Conservation (phyloP, 305 asterid genomes). For the Fraxinus ornus region DNA sequence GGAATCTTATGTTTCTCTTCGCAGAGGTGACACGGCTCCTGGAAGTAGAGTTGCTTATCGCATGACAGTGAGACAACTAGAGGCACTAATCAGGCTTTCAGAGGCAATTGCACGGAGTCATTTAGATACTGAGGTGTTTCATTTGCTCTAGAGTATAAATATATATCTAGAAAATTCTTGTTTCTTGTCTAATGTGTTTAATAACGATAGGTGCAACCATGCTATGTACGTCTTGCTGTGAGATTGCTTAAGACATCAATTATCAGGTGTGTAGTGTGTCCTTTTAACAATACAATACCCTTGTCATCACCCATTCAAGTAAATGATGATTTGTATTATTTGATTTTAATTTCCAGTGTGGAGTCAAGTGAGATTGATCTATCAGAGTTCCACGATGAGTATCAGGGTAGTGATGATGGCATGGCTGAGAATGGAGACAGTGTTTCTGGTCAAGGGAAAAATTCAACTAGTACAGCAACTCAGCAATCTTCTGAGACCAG, state of each 20-base stretch:
- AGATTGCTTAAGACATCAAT: constrained; percentile 80
- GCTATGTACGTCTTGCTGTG: constrained; percentile 70
- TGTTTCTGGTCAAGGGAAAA: constrained; percentile 36
- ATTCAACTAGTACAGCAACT: constrained; percentile 34
- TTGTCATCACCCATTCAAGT: constrained; percentile 1
- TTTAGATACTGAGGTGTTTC: constrained; percentile 65
- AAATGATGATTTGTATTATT: constrained; percentile 15
- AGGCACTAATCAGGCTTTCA: constrained; percentile 91
- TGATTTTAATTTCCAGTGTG: constrained; percentile 53
- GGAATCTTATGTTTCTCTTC: constrained; percentile 85
- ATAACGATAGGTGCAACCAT: constrained; percentile 63
- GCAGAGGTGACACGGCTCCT: constrained; percentile 85
- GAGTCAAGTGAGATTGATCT: constrained; percentile 93
- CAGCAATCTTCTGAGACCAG: constrained; percentile 41
- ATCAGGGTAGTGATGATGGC: constrained; percentile 38
- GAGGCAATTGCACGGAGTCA: constrained; percentile 93
- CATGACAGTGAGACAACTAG: constrained; percentile 95
- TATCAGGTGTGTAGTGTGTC: constrained; percentile 60
- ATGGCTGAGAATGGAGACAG: constrained; percentile 36
- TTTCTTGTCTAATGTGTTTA: constrained; percentile 18
- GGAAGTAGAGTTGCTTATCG: constrained; percentile 98
- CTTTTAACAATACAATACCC: constrained; percentile 6
- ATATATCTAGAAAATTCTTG: background rate
- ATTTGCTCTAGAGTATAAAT: constrained; percentile 11
- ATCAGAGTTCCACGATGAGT: constrained; percentile 84